Percentiles rank a stretch among this genome's conserved stretches.
Conservation (phyloP, 345 rosid species). For the Hirschfeldia incana region DNA sequence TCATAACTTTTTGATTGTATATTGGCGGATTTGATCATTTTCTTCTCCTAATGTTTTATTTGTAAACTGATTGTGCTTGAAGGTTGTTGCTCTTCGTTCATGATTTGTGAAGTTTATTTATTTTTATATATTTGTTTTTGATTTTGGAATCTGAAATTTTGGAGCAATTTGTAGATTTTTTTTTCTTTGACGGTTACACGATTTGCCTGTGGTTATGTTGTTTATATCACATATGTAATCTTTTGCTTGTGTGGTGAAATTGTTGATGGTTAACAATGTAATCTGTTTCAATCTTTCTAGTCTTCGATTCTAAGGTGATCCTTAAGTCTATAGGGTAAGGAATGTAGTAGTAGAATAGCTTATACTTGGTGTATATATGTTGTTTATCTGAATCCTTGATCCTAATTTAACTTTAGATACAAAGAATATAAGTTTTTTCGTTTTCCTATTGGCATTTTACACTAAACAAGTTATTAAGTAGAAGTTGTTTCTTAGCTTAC, state of each 20-base stretch:
- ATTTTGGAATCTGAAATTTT: neutral
- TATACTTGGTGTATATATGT: too few relatives aligned
- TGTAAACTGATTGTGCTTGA: neutral
- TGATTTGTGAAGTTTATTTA: constrained; percentile 17
- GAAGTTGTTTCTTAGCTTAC: neutral
- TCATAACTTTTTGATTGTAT: constrained; percentile 32
- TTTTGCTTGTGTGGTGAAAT: neutral
- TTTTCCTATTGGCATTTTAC: too few relatives aligned
- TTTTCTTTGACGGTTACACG: neutral
- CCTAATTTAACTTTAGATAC: too few relatives aligned
- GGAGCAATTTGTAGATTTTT: constrained; percentile 6
- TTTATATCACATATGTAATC: neutral
- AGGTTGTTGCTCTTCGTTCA: neutral
- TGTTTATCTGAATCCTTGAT: too few relatives aligned
- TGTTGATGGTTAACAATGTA: neutral
- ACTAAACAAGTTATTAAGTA: too few relatives aligned
- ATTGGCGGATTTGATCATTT: constrained; percentile 7
- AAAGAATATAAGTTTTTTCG: too few relatives aligned
- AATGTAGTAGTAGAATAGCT: neutral
- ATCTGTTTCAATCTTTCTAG: neutral
- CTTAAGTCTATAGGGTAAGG: neutral
- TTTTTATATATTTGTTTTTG: constrained; percentile 5
- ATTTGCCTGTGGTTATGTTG: neutral
- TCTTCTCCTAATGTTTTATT: constrained; percentile 2
- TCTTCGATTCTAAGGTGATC: neutral